These are phyloP conservation scores for Raphidocelis subcapitata DNA, from an alignment of 139 green algal species.

Conservation along the genomic window DNA sequence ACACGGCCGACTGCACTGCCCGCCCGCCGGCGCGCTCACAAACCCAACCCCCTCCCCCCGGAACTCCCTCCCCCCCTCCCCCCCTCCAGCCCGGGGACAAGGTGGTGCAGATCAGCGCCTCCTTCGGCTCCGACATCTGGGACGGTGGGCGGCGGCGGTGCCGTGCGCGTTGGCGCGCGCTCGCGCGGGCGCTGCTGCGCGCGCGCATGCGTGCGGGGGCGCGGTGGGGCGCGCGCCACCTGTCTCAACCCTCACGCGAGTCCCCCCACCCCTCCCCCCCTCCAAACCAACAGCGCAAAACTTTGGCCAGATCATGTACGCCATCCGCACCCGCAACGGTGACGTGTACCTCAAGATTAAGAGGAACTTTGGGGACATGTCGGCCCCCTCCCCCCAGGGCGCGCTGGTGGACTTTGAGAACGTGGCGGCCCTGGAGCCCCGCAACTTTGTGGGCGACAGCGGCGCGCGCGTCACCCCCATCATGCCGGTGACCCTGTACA, in stretches of 20 bases:
- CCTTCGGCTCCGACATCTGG: constrained; percentile 98
- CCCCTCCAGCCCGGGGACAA: constrained; percentile 83
- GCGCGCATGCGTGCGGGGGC: no score
- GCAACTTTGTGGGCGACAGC: constrained; percentile 92
- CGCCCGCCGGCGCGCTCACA: no score
- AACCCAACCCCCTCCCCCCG: no score
- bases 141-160: no score
- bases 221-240: no score
- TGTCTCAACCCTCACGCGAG: no score
- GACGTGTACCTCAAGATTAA: constrained; percentile 92
- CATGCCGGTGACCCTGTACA: constrained; percentile 95
- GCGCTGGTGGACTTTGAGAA: constrained; percentile 97
- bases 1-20: no score
- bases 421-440: constrained; percentile 89
- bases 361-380: constrained; percentile 78
- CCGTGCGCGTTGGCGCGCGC: no score
- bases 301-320: constrained; percentile 97
- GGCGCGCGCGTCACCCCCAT: constrained; percentile 85
- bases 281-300: constrained; percentile 85
- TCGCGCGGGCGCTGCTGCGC: no score
- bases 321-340: constrained; percentile 95
- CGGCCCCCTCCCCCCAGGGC: constrained; percentile 24
- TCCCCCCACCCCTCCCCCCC: no score
- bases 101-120: constrained; percentile 83
- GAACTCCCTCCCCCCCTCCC: no score